Evolutionary conservation across 2,329 filamentous ascomycete genomes (phyloP), one percentile per base, ranked within the genome.

Genomic region (Bimuria novae-zelandiae): DNA sequence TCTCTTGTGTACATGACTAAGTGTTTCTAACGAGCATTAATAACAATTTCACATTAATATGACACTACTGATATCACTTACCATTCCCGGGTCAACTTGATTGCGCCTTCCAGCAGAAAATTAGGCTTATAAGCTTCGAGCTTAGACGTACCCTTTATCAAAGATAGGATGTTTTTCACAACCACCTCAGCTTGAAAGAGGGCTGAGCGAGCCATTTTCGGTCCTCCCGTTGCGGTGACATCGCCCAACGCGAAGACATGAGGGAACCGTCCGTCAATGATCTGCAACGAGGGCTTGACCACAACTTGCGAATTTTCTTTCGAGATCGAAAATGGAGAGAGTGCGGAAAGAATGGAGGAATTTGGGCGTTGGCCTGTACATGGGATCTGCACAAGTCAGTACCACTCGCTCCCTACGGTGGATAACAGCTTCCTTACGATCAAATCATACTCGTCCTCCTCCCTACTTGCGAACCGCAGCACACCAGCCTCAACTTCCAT

Each of bases 221-320:
- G 80, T 0, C 77, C 76, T 1, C 78, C 79, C 4, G 69, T 69
- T 22, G 82, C 81, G 3, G 84, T 80, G 4, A 89, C 82, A 56
- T 89, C 86, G 16, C 86, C 86, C n/a, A 84, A 80, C 1, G 81
- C 82, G 60, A 85, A 89, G 2, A 88, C 75, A 54, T 84, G 79
- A 1, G 78, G 75, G 7, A 80, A 73, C 0, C 56, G 52, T 1
- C 76, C 69, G 58, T 83, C 80, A 21, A 30, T 63, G 12, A 89
- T 73, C 55, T 88, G 85, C 27, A 89, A 74, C 0, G 81, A 85
- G 0, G 79, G 75, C 43, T 79, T 78, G 21, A 88, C 81, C 1
- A 74, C 73, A 59, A 87, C 79, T 52, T 80, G 77, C 1, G 80
- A 80, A 0, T 77, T 77, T 3, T 69, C 57, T 17, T 51, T 51